Conservation (phyloP, 2,329 filamentous ascomycete species). For the Clonostachys rosea region DNA sequence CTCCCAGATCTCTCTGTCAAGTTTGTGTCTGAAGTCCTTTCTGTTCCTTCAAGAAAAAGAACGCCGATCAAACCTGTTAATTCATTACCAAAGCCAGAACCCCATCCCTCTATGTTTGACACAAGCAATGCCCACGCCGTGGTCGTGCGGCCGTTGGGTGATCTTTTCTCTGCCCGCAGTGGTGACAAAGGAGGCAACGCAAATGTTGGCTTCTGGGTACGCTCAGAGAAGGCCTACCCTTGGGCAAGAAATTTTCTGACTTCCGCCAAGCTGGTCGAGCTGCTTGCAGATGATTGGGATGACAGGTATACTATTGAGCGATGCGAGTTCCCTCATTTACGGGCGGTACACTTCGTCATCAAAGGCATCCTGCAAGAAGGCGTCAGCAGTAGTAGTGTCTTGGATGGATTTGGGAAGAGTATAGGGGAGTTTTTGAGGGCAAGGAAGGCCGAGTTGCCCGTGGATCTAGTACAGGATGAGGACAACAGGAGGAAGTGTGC, state of each 20-base stretch:
- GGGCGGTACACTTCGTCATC: constrained; percentile 38
- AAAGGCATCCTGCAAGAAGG: constrained; percentile 35
- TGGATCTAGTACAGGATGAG: constrained; percentile 12
- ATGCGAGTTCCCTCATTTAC: constrained; percentile 35
- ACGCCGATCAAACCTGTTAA: not conserved
- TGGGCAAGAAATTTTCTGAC: constrained; percentile 34
- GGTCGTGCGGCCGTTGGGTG: constrained; percentile 15
- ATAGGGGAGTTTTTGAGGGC: constrained; percentile 41
- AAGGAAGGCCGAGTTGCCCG: constrained; percentile 18
- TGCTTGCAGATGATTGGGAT: constrained; percentile 38
- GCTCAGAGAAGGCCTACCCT: constrained; percentile 27
- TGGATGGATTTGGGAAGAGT: constrained; percentile 47
- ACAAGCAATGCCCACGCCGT: not conserved
- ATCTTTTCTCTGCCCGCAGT: constrained; percentile 19
- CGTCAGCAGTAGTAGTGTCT: constrained; percentile 38
- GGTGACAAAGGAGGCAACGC: constrained; percentile 26
- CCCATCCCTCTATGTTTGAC: not conserved
- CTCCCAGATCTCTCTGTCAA: constrained; percentile 10
- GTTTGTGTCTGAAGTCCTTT: constrained; percentile 8
- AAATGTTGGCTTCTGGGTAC: constrained; percentile 26
- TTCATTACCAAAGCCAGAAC: not conserved
- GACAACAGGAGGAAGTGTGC: constrained; percentile 5
- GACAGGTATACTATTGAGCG: constrained; percentile 31
- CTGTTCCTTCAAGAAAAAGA: not conserved
- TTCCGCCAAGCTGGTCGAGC: constrained; percentile 21